Percentiles rank a stretch among this genome's conserved stretches.
phyloP scores from a whole-genome alignment of 352 stramenopile genomes.

The Phytophthora kernoviae region DNA sequence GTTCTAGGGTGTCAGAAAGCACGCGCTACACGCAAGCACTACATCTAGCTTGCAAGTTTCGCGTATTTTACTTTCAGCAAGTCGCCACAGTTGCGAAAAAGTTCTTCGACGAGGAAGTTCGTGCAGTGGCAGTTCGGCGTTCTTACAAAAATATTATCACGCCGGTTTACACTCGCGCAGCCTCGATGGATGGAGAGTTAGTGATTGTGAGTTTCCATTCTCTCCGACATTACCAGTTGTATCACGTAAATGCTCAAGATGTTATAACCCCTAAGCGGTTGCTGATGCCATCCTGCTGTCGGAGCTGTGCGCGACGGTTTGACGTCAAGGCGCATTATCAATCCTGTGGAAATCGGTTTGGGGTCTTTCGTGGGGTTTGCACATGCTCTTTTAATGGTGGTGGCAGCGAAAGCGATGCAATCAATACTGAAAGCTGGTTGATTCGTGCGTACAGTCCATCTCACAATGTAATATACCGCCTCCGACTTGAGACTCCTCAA shows the following conservation, averaged over 20 bases:
- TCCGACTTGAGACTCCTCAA: constrained; percentile 49
- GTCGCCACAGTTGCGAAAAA: constrained; percentile 29
- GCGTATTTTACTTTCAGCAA: constrained; percentile 29
- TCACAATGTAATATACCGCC: constrained; percentile 57
- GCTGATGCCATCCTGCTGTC: constrained; percentile 39
- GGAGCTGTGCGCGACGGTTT: constrained; percentile 55
- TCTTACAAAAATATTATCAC: constrained; percentile 37
- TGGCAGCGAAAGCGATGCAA: constrained; percentile 5
- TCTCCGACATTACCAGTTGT: constrained; percentile 26
- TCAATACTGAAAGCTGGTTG: constrained; percentile 44
- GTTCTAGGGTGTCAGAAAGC: constrained; percentile 40
- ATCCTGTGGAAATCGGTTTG: constrained; percentile 25
- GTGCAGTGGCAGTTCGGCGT: constrained; percentile 33
- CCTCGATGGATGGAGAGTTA: constrained; percentile 64
- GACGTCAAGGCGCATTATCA: constrained; percentile 42
- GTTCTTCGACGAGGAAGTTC: constrained; percentile 42
- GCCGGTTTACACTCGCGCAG: constrained; percentile 45
- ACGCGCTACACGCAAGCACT: constrained; percentile 34
- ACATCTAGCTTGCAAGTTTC: constrained; percentile 32
- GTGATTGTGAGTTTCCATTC: constrained; percentile 68
- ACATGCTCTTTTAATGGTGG: constrained; percentile 47
- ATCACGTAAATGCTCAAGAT: not conserved
- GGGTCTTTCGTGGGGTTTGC: constrained; percentile 44
- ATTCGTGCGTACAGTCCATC: constrained; percentile 70
- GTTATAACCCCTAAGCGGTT: not conserved